Evolutionary conservation across 1,284 basidiomycete species (phyloP).

Genomic region (Wallemia ichthyophaga): DNA sequence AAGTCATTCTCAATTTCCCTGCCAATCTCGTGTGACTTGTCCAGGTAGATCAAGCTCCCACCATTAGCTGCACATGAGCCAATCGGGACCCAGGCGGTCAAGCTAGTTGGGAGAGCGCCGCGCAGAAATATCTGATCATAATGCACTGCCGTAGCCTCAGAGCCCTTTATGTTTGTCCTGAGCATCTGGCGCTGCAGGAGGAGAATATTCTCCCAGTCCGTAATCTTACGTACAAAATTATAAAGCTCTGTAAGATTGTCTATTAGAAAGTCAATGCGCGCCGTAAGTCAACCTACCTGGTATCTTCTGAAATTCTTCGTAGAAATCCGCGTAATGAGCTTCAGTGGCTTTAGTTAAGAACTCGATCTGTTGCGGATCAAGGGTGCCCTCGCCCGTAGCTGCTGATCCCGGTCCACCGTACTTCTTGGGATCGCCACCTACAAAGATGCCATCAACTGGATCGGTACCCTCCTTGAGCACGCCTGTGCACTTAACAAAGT

Average conservation of each 20-base stretch:
- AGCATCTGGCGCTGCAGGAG: conserved; percentile 1
- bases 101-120: conserved; percentile 7
- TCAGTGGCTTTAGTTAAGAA: not conserved
- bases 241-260: not conserved
- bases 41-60: conserved; percentile 11
- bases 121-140: conserved; percentile 7
- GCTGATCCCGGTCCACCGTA: not conserved
- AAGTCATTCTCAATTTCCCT: conserved; percentile 9
- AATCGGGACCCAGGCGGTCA: conserved; percentile 11
- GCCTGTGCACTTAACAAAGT: not conserved
- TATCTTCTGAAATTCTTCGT: not conserved
- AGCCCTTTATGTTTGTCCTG: not conserved
- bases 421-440: not conserved
- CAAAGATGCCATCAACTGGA: not conserved
- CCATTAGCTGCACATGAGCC: conserved; percentile 8
- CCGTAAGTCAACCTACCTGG: not conserved
- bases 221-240: not conserved
- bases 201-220: not conserved
- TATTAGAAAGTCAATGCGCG: too few species aligned
- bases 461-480: conserved; percentile 1
- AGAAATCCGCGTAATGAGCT: not conserved
- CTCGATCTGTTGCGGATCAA: not conserved
- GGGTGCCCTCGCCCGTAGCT: not conserved
- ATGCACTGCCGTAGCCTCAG: not conserved
- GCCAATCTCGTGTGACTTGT: conserved; percentile 7